phyloP scores from a whole-genome alignment of 495 filamentous ascomycete species.

The Bacidia rubella region DNA sequence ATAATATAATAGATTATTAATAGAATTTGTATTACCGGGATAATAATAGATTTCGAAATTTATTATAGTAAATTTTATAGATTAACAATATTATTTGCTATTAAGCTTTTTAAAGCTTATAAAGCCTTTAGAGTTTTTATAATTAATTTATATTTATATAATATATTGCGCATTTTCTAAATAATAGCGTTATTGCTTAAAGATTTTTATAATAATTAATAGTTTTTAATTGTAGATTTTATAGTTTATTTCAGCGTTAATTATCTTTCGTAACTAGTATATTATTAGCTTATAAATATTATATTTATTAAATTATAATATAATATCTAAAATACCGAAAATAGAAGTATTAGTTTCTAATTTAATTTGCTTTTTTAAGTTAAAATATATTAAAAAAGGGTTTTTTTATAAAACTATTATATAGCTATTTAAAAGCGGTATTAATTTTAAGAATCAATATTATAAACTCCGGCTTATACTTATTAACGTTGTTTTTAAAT shows the following conservation, averaged over 20 bases:
- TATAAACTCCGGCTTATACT: too few species aligned
- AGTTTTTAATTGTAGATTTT: neutral
- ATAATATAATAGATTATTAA: neutral
- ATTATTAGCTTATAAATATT: neutral
- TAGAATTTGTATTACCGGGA: neutral
- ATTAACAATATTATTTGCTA: neutral
- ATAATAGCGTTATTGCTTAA: neutral
- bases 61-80: neutral
- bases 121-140: too few species aligned
- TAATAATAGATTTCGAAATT: neutral
- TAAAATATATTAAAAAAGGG: too few species aligned
- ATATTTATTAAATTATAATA: neutral
- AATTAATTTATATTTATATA: too few species aligned
- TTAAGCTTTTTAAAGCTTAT: too few species aligned
- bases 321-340: neutral
- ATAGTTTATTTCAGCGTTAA: neutral
- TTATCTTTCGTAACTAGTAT: neutral
- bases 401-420: too few species aligned
- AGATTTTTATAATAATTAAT: neutral
- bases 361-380: too few species aligned
- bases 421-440: too few species aligned
- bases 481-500: too few species aligned
- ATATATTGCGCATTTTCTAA: too few species aligned
- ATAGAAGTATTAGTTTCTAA: conserved; percentile 11
- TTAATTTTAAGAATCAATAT: too few species aligned